Base-by-base conservation (phyloP, 1,139 yeast species). In the Magnusiomyces suaveolens region DNA sequence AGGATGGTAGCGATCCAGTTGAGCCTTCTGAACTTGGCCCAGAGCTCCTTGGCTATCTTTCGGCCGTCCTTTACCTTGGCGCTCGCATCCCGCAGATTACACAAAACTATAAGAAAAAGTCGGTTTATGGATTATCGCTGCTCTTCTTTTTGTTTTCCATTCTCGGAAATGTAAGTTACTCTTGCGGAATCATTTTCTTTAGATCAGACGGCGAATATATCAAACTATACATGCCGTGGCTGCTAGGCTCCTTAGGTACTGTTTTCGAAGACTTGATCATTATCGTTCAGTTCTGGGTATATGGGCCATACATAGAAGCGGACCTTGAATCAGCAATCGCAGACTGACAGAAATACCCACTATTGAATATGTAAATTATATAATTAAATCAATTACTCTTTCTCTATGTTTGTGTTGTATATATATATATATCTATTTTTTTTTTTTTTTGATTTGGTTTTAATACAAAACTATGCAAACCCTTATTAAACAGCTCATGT, bases 41-140 rank as follows among this genome's bases (percentile, higher is more conserved):
- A 1, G 88, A 83, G 66, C 62, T 83, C 3, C 73, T 83, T 60
- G 95, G 95, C 6, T 86, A 86, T 68, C 62, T 79, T 3, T 82
- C 89, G 2, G 94, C 95, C 0, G 60, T 74, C 1, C 72, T 86
- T 53, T 86, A 86, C 66, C 74, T 86, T 60, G 83, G 87, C 12
- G 94, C 95, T 1, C 74, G 95, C 59, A 76, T 86, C 54, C 95
- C 95, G 1, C 95, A 86, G 68, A 86, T 86, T 57, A 69, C 82
- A 57, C 88, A 83, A 65, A 86, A 86, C 68, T 78, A 84, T 67
- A 67, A 70, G 56, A 75, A 88, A 59, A 79, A 81, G 61, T 83
- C 90, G 14, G 88, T 85, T 43, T 79, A 81, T 59, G 95, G 95
- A 0, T 77, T 86, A 56, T 82, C 89, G 59, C 74, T 86, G 59